Percentiles rank a stretch among this genome's conserved stretches.
These are phyloP conservation scores for Eragrostis nindensis DNA, from an alignment of 176 grass and related monocot species.

Conservation along the genomic window DNA sequence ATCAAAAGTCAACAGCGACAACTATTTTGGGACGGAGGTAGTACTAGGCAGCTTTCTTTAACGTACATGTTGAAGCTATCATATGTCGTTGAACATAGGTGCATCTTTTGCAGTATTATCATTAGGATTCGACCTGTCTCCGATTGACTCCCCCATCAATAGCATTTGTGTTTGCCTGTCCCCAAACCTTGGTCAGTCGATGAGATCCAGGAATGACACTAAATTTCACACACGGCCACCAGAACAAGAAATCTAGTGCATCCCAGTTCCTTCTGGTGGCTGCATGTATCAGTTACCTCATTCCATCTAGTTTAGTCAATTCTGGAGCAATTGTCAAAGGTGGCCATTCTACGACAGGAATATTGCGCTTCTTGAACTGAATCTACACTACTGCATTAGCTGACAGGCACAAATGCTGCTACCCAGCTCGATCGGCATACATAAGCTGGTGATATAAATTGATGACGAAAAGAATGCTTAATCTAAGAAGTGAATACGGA, in stretches of 20 bases:
- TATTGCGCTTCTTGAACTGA: neutral
- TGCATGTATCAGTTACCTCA: slow-evolving; percentile 12
- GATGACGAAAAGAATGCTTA: neutral
- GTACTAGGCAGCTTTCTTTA: slow-evolving; percentile 14
- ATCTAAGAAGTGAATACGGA: neutral
- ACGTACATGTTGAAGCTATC: slow-evolving; percentile 28
- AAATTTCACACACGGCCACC: slow-evolving; percentile 11
- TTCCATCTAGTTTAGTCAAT: neutral
- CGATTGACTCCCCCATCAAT: slow-evolving; percentile 29
- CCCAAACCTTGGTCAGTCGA: slow-evolving; percentile 1
- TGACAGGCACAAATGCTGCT: neutral
- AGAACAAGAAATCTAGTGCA: slow-evolving; percentile 10
- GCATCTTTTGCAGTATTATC: slow-evolving; percentile 32
- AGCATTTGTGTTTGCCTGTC: slow-evolving; percentile 15
- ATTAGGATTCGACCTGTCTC: slow-evolving; percentile 28
- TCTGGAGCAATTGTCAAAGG: neutral
- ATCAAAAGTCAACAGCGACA: no score
- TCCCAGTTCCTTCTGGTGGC: neutral
- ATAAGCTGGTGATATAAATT: neutral
- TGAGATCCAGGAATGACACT: slow-evolving; percentile 32
- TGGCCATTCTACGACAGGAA: slow-evolving; percentile 16
- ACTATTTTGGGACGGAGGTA: no score
- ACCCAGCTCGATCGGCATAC: neutral
- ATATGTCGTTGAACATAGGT: slow-evolving; percentile 29
- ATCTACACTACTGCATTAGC: neutral